Percentiles rank a stretch among this genome's conserved stretches.
Conservation (phyloP, 345 rosid genomes). For the Psidium friedrichsthalianum region DNA sequence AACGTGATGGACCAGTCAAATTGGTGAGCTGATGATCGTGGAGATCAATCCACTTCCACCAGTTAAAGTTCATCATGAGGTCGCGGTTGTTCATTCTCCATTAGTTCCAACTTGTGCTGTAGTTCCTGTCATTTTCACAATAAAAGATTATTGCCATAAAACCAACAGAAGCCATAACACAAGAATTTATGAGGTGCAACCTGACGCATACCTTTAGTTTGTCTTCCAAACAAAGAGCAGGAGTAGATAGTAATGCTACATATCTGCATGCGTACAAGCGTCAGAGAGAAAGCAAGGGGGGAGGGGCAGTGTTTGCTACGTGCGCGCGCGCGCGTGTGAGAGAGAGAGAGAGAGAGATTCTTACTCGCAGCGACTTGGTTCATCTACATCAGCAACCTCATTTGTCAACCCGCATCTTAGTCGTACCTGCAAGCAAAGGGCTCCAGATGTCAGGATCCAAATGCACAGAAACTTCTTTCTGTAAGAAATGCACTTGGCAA, state of each 20-base stretch:
- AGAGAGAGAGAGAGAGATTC: constrained; percentile 1
- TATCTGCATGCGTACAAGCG: constrained; percentile 28
- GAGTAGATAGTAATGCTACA: constrained; percentile 41
- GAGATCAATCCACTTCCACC: neutral
- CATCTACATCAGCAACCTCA: constrained; percentile 79
- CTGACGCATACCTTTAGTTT: constrained; percentile 49
- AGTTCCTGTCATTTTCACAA: constrained; percentile 37
- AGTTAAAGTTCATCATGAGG: constrained; percentile 65
- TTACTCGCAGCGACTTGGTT: constrained; percentile 99
- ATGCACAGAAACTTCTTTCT: neutral
- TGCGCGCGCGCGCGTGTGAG: too few relatives aligned
- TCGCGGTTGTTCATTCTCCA: constrained; percentile 51
- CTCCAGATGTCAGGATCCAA: neutral
- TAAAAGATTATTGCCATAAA: neutral
- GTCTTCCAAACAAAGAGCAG: constrained; percentile 51
- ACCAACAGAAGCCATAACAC: neutral
- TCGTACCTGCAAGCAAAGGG: constrained; percentile 38
- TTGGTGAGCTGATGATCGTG: neutral
- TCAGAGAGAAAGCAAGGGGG: neutral
- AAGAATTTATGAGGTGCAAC: neutral
- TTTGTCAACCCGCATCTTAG: constrained; percentile 82
- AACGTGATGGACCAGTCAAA: neutral
- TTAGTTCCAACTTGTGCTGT: constrained; percentile 50
- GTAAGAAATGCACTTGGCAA: neutral
- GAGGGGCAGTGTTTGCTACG: neutral